phyloP scores from a whole-genome alignment of 139 green algal genomes.

The Closterium sp. region DNA sequence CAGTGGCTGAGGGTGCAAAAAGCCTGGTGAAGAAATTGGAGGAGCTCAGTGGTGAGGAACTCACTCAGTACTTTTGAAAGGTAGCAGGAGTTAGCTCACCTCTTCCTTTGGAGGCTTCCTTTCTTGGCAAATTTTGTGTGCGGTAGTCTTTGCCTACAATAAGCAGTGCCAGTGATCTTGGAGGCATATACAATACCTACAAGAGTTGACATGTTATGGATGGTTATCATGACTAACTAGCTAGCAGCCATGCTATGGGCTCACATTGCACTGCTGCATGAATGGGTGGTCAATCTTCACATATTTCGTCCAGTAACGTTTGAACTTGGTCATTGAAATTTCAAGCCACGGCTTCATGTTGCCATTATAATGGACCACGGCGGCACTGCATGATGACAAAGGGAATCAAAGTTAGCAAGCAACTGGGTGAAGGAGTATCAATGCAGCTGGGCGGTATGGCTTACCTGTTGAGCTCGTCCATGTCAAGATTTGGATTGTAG shows the following conservation, averaged over 20 bases:
- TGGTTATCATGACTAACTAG: background rate
- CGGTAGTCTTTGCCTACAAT: too few species aligned
- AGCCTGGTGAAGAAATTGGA: slow-evolving; percentile 73
- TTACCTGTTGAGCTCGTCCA: slow-evolving; percentile 29
- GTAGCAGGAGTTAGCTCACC: too few species aligned
- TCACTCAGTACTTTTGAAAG: slow-evolving; percentile 68
- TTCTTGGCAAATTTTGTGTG: too few species aligned
- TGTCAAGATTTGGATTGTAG: slow-evolving; percentile 44
- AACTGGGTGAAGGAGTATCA: background rate
- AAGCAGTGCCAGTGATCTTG: too few species aligned
- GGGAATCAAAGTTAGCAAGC: background rate
- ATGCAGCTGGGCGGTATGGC: background rate
- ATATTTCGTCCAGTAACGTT: slow-evolving; percentile 47
- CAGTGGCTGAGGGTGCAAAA: slow-evolving; percentile 63
- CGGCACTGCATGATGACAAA: slow-evolving; percentile 26
- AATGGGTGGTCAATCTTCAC: slow-evolving; percentile 31
- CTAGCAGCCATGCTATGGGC: background rate
- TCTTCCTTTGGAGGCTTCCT: too few species aligned
- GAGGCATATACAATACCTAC: background rate
- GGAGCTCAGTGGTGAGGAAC: slow-evolving; percentile 75
- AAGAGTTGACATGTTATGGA: background rate
- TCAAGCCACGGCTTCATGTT: slow-evolving; percentile 55
- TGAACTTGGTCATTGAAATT: slow-evolving; percentile 44
- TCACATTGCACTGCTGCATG: slow-evolving; percentile 50
- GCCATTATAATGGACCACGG: slow-evolving; percentile 49